Percentiles rank a stretch among this genome's conserved stretches.
These are phyloP conservation scores for Auricularia sp. DNA, from an alignment of 768 basidiomycete species.

Conservation along the genomic window DNA sequence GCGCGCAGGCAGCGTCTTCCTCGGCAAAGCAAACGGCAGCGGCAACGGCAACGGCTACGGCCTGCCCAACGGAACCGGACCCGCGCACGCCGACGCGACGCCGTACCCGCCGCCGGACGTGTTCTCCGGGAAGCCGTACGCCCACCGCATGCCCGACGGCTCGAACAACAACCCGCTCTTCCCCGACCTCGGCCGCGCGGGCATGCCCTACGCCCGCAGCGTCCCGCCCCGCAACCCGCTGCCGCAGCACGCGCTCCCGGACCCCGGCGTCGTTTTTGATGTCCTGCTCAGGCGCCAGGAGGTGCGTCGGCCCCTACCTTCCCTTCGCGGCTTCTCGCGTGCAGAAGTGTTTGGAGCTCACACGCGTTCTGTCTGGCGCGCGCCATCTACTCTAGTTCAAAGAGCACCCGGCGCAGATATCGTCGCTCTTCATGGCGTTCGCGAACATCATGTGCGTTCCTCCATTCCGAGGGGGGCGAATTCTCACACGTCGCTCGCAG, in stretches of 20 bases:
- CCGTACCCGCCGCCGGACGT: neutral
- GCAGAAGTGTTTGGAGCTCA: neutral
- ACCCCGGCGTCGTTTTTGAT: conserved; percentile 74
- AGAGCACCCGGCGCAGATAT: conserved; percentile 69
- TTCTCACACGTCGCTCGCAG: conserved; percentile 3
- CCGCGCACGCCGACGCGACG: neutral
- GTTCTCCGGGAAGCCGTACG: conserved; percentile 38
- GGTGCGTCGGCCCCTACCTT: conserved; percentile 30
- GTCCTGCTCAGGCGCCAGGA: conserved; percentile 63
- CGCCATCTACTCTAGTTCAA: conserved; percentile 40
- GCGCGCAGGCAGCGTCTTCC: too few relatives aligned
- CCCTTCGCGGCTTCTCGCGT: neutral
- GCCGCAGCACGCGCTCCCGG: conserved; percentile 61
- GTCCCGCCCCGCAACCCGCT: conserved; percentile 62
- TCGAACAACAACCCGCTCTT: conserved; percentile 59
- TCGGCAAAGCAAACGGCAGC: neutral
- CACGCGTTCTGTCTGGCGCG: neutral
- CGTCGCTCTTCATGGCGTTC: conserved; percentile 71
- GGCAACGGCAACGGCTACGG: neutral
- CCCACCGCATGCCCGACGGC: conserved; percentile 70
- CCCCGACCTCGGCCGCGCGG: conserved; percentile 70
- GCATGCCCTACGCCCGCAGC: conserved; percentile 71
- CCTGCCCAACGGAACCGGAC: neutral
- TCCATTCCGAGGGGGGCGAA: neutral
- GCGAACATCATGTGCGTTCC: conserved; percentile 26